These are phyloP conservation scores for Paxillus involutus DNA, from an alignment of 768 basidiomycete species.

Conservation along the genomic window DNA sequence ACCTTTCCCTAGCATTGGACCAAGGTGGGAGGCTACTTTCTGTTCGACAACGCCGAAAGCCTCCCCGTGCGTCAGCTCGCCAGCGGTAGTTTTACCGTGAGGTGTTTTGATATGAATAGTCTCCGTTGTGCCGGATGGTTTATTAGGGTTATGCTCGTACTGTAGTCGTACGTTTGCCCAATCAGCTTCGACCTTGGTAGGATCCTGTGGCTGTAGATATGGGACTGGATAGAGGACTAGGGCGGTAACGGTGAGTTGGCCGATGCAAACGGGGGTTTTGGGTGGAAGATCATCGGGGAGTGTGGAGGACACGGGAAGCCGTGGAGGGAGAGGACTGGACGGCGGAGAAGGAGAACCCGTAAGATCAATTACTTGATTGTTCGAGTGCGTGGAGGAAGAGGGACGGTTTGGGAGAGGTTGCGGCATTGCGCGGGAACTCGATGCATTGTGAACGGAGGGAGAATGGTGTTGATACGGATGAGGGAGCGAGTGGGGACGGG, in stretches of 20 bases:
- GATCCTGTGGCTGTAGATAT: slow-evolving; percentile 56
- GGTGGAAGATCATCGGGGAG: slow-evolving; percentile 65
- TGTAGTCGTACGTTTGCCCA: slow-evolving; percentile 71
- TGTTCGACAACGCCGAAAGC: slow-evolving; percentile 85
- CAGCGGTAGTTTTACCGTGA: slow-evolving; percentile 45
- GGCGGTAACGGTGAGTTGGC: slow-evolving; percentile 78
- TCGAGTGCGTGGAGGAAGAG: slow-evolving; percentile 25
- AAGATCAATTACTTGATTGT: slow-evolving; percentile 71
- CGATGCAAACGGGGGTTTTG: slow-evolving; percentile 87
- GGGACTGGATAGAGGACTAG: slow-evolving; percentile 81
- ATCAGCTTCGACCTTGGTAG: slow-evolving; percentile 45
- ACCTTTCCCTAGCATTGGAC: slow-evolving; percentile 83
- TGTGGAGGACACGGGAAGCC: slow-evolving; percentile 22
- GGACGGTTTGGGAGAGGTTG: slow-evolving; percentile 16
- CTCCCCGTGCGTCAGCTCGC: slow-evolving; percentile 60
- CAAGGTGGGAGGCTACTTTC: slow-evolving; percentile 75
- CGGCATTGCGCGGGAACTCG: slow-evolving; percentile 22
- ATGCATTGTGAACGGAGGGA: slow-evolving; percentile 25
- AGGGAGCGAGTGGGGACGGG: slow-evolving; percentile 29
- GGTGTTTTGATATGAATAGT: slow-evolving; percentile 81
- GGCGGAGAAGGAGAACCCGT: slow-evolving; percentile 60
- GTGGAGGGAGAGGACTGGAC: slow-evolving; percentile 35
- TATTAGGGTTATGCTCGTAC: slow-evolving; percentile 64
- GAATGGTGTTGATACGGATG: slow-evolving; percentile 25
- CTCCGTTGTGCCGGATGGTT: slow-evolving; percentile 51